A percentile compares a stretch with the other conserved stretches of the same genome.
These are phyloP conservation scores for Coemansia sp. DNA, from an alignment of 192 early-diverging fungal genomes.

Conservation along the genomic window DNA sequence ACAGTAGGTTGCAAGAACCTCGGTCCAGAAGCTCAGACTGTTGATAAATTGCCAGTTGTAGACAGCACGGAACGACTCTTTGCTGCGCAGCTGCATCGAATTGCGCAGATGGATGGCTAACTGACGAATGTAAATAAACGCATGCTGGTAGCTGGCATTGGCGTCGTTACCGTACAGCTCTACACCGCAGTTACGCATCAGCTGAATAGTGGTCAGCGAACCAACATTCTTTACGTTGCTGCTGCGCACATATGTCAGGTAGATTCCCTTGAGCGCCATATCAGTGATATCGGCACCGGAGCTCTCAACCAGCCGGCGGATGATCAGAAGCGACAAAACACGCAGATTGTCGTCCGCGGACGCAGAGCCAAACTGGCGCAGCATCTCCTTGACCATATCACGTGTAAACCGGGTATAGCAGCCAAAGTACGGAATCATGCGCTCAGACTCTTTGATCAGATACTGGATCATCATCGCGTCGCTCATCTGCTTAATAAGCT, in stretches of 20 bases:
- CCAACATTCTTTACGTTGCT: constrained; percentile 75
- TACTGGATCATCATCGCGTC: constrained; percentile 82
- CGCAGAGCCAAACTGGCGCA: constrained; percentile 55
- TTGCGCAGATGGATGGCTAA: constrained; percentile 89
- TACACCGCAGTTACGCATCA: constrained; percentile 92
- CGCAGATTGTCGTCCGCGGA: constrained; percentile 66
- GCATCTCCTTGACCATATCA: constrained; percentile 67
- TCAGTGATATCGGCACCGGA: constrained; percentile 61
- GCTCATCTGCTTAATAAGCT: constrained; percentile 78
- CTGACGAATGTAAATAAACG: constrained; percentile 90
- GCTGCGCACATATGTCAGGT: constrained; percentile 75
- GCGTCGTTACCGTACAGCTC: constrained; percentile 82
- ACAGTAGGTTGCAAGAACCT: constrained; percentile 73
- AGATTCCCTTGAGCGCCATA: constrained; percentile 73
- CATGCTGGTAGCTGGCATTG: constrained; percentile 85
- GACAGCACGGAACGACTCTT: constrained; percentile 84
- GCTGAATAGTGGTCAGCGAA: constrained; percentile 78
- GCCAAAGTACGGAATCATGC: constrained; percentile 69
- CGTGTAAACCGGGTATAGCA: constrained; percentile 80
- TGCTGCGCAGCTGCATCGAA: constrained; percentile 79
- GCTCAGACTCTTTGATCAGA: constrained; percentile 78
- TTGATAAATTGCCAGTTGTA: constrained; percentile 99
- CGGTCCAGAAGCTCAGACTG: constrained; percentile 86
- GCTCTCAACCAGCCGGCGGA: constrained; percentile 67
- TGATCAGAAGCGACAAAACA: constrained; percentile 79